Evolutionary conservation across 2,329 filamentous ascomycete species (phyloP).

Genomic region (Botrytis elliptica): DNA sequence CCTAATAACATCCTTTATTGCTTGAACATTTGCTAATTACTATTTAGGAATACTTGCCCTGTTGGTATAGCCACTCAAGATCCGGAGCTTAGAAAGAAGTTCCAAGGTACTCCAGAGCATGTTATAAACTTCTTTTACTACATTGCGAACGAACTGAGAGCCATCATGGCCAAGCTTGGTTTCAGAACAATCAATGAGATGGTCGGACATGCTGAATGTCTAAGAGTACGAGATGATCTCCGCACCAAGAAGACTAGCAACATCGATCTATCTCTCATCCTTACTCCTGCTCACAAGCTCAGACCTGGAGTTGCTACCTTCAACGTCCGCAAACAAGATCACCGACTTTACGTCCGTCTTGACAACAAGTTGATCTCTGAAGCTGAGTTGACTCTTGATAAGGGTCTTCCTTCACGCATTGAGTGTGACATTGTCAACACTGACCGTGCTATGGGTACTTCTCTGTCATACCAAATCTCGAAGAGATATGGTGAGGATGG

Average conservation of each 20-base stretch:
- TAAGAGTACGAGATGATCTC: conserved; percentile 85
- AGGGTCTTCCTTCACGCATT: conserved; percentile 87
- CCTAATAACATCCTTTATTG: too few species aligned
- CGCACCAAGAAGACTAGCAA: conserved; percentile 87
- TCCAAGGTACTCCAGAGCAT: conserved; percentile 87
- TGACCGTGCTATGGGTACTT: conserved; percentile 89
- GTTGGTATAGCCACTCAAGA: conserved; percentile 81
- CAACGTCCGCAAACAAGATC: conserved; percentile 97
- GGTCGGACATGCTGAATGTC: conserved; percentile 86
- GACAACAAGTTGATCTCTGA: conserved; percentile 98
- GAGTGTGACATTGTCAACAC: conserved; percentile 97
- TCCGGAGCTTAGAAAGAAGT: conserved; percentile 91
- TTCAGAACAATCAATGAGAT: conserved; percentile 97
- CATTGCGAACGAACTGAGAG: conserved; percentile 89
- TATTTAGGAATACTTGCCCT: conserved; percentile 67
- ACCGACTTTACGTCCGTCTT: conserved; percentile 85
- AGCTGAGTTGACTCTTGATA: conserved; percentile 90
- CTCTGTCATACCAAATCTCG: conserved; percentile 92
- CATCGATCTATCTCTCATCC: conserved; percentile 86
- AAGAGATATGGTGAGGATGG: conserved; percentile 88
- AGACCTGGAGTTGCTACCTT: conserved; percentile 93
- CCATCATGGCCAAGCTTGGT: conserved; percentile 94
- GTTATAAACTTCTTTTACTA: conserved; percentile 98
- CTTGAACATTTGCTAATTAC: not conserved
- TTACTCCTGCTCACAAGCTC: conserved; percentile 94